These are phyloP conservation scores for Meyerozyma athensensis DNA, from an alignment of 1,139 yeast genomes.

Conservation along the genomic window DNA sequence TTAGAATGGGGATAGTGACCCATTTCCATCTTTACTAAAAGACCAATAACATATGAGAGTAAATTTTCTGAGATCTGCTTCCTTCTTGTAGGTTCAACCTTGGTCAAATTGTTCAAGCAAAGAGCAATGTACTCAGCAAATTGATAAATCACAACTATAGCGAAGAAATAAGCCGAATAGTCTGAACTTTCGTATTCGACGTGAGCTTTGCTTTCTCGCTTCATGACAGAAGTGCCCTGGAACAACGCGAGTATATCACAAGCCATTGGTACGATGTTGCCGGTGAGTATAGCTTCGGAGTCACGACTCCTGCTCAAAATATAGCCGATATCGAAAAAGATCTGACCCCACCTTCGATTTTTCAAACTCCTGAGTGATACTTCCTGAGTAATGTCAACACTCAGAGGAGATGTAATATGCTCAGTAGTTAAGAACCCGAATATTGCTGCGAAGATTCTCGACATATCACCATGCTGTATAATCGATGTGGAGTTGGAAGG, in stretches of 20 bases:
- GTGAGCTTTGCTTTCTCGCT: conserved; percentile 74
- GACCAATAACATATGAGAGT: conserved; percentile 27
- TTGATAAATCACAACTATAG: conserved; percentile 65
- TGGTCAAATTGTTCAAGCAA: conserved; percentile 32
- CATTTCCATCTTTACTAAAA: conserved; percentile 28
- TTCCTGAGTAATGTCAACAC: conserved; percentile 38
- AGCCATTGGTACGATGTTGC: conserved; percentile 42
- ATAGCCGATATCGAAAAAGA: conserved; percentile 80
- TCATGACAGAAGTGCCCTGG: conserved; percentile 75
- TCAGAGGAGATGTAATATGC: conserved; percentile 45
- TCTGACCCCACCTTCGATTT: conserved; percentile 79
- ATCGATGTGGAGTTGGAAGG: conserved; percentile 73
- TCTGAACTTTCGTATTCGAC: conserved; percentile 89
- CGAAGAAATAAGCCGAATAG: conserved; percentile 77
- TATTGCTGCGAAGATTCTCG: conserved; percentile 63
- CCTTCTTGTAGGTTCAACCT: conserved; percentile 14
- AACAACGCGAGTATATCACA: conserved; percentile 66
- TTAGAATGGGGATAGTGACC: conserved; percentile 24
- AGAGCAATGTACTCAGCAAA: conserved; percentile 57
- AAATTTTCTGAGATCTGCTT: conserved; percentile 23
- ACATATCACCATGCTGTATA: conserved; percentile 63
- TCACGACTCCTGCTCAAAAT: conserved; percentile 66
- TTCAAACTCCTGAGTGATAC: conserved; percentile 50
- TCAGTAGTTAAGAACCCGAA: conserved; percentile 61
- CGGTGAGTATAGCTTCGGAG: conserved; percentile 32